Base-by-base conservation (phyloP, 208 protist species). In the Trypanosoma vivax region DNA sequence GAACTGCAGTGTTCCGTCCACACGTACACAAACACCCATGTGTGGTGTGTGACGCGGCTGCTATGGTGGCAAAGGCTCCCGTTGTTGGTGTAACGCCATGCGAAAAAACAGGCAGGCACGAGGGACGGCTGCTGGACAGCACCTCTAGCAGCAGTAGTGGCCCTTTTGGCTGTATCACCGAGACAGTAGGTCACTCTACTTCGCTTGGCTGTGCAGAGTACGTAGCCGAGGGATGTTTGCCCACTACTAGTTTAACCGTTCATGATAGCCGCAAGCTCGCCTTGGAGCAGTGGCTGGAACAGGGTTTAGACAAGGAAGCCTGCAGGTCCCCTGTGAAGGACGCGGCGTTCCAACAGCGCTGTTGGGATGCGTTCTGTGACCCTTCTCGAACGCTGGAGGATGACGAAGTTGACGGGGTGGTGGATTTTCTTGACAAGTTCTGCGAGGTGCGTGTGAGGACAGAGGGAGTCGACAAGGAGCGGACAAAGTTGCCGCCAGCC, bases 281-380 rank as follows among this genome's bases (percentile, higher is more conserved):
- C 23, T 18, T 43, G 6, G 23, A 21, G 6, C 10, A 43, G 39
- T 43, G 39, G 39, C n/a, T 43, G 10, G n/a, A 18, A 18, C 6
- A 9, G 39, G n/a, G 9, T 11, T 18, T 7, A 13, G 33, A 37
- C 13, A 13, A n/a, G 33, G 33, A 13, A 37, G 33, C 33, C 13
- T 37, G 7, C 10, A 7, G 13, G 33, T n/a, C 7, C 33, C 10
- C 13, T 37, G 9, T 18, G 25, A 19, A 19, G 18, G 40, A 45
- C 16, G 40, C 50, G 2, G 25, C 16, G n/a, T 41, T 46, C 29
- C 38, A 62, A 16, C 2, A 55, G 27, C 51, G 23, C 2, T 60
- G 43, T 18, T 69, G 62, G 62, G 21, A 62, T 11, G 53, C 50
- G 3, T 69, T 62, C 21, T 57, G 54, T 50, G 47, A 69, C 45